A percentile compares a stretch with the other conserved stretches of the same genome.
phyloP scores from a whole-genome alignment of 2,329 filamentous ascomycete species.

The Botrytis squamosa region DNA sequence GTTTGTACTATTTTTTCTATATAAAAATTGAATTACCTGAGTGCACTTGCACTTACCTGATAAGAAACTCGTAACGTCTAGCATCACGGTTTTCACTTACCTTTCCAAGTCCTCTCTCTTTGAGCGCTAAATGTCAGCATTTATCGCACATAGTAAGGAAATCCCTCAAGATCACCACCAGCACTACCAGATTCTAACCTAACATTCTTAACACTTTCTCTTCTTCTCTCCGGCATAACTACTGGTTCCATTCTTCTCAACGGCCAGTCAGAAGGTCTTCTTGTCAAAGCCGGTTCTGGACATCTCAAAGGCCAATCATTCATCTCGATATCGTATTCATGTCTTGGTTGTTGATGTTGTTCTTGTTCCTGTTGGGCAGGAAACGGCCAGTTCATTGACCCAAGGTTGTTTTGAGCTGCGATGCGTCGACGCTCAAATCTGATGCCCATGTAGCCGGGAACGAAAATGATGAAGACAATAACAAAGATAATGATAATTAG shows the following conservation, averaged over 20 bases:
- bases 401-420: neutral
- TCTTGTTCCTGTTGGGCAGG: neutral
- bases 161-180: neutral
- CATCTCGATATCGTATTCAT: neutral
- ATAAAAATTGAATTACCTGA: neutral
- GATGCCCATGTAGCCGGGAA: neutral
- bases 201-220: neutral
- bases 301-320: neutral
- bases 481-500: neutral
- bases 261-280: neutral
- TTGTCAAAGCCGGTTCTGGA: neutral
- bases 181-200: too few relatives aligned
- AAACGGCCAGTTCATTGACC: neutral
- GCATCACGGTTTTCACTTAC: neutral
- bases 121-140: neutral
- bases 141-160: neutral
- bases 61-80: neutral
- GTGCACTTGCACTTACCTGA: neutral
- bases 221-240: neutral
- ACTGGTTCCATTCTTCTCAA: neutral
- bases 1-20: neutral
- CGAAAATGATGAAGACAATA: neutral
- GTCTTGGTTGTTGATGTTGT: neutral
- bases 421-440: neutral
- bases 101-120: neutral